Percentiles rank a stretch among this genome's conserved stretches.
phyloP scores from a whole-genome alignment of 1,284 basidiomycete species.

The Phellinidium pouzarii region DNA sequence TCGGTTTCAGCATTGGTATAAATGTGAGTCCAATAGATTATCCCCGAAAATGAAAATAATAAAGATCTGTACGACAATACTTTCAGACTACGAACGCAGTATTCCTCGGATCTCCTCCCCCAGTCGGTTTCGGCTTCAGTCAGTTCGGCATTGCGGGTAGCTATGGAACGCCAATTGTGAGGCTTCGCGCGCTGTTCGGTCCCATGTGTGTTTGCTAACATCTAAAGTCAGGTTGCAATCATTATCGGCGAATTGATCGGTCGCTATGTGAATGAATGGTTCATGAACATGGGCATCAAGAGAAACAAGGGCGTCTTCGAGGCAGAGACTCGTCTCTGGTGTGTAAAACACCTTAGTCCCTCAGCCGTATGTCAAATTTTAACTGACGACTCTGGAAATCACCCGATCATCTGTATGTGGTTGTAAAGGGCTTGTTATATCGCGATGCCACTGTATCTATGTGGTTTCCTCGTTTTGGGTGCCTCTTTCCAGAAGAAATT shows the following conservation, averaged over 20 bases:
- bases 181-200: conserved; percentile 16
- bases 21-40: conserved; percentile 49
- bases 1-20: conserved; percentile 67
- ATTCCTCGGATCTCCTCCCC: conserved; percentile 53
- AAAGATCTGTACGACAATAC: background rate
- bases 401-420: background rate
- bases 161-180: conserved; percentile 61
- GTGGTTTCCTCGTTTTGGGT: conserved; percentile 57
- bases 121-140: conserved; percentile 53
- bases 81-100: conserved; percentile 61
- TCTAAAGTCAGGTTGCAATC: conserved; percentile 42
- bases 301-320: conserved; percentile 65
- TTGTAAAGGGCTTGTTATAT: conserved; percentile 53
- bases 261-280: conserved; percentile 61
- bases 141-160: conserved; percentile 46
- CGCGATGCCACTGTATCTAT: conserved; percentile 55
- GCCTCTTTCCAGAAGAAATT: conserved; percentile 53
- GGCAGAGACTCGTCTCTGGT: conserved; percentile 66
- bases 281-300: conserved; percentile 50
- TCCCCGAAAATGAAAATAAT: background rate
- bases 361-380: background rate
- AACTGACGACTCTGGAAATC: background rate
- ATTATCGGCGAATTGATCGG: conserved; percentile 65
- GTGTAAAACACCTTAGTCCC: conserved; percentile 19
- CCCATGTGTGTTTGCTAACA: background rate